Evolutionary conservation across 2,329 filamentous ascomycete species (phyloP).

Genomic region (Botryosphaeria dothidea): DNA sequence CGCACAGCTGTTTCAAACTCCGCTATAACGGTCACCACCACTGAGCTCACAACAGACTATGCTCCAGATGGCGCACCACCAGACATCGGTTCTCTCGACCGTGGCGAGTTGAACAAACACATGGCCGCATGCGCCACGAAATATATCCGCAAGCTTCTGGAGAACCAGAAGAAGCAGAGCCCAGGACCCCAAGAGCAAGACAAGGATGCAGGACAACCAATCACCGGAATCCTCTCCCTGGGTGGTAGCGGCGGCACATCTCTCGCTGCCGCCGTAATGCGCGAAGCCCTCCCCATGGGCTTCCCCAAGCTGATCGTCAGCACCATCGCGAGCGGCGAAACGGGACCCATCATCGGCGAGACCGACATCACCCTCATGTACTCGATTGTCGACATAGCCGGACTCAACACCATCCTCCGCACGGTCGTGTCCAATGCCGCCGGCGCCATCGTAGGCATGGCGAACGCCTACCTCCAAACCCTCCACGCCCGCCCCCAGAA

Average conservation of each 20-base stretch:
- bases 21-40: slow-evolving; percentile 51
- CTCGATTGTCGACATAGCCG: slow-evolving; percentile 70
- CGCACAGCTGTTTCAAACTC: slow-evolving; percentile 44
- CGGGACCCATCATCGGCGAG: slow-evolving; percentile 64
- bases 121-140: slow-evolving; percentile 54
- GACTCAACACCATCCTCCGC: slow-evolving; percentile 61
- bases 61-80: slow-evolving; percentile 25
- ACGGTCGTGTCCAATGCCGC: slow-evolving; percentile 64
- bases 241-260: slow-evolving; percentile 66
- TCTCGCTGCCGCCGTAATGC: slow-evolving; percentile 62
- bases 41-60: slow-evolving; percentile 41
- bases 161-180: slow-evolving; percentile 16
- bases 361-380: slow-evolving; percentile 71
- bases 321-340: slow-evolving; percentile 69
- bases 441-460: slow-evolving; percentile 62
- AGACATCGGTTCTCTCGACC: slow-evolving; percentile 43
- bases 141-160: slow-evolving; percentile 44
- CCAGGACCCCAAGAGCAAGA: not conserved
- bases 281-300: slow-evolving; percentile 60
- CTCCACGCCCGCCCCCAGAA: slow-evolving; percentile 15
- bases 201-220: slow-evolving; percentile 20
- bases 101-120: slow-evolving; percentile 58
- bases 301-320: slow-evolving; percentile 71
- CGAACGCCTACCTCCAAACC: slow-evolving; percentile 42
- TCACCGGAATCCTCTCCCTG: slow-evolving; percentile 60